Evolutionary conservation across 441 rosid genomes (phyloP).

Genomic region (Corymbia citriodora): DNA sequence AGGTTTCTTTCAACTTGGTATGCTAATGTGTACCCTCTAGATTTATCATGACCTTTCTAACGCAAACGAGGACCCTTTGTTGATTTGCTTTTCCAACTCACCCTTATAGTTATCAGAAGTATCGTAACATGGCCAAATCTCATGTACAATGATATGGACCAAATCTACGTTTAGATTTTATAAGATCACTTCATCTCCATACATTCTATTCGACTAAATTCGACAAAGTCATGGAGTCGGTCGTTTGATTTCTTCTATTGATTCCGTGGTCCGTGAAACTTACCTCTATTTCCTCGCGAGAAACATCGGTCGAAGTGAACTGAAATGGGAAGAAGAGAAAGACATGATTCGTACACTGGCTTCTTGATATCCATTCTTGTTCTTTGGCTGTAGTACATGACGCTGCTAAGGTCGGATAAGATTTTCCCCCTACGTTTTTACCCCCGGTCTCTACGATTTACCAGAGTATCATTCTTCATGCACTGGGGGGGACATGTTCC

Average conservation of each 20-base stretch:
- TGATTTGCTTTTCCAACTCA: accelerated
- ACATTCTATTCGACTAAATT: neutral
- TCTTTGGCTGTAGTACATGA: neutral
- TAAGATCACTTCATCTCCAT: neutral
- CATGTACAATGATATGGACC: accelerated
- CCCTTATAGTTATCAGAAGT: neutral
- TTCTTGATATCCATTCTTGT: neutral
- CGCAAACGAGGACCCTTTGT: neutral
- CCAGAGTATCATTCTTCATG: constrained; percentile 4
- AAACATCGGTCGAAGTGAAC: too few species aligned
- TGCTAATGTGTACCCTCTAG: neutral
- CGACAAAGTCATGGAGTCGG: neutral
- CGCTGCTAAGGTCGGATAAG: constrained; percentile 3
- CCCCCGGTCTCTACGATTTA: constrained; percentile 19
- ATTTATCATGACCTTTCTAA: neutral
- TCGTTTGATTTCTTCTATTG: neutral
- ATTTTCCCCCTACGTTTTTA: constrained; percentile 28
- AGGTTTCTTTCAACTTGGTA: neutral
- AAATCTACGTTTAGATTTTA: neutral
- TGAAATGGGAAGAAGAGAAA: constrained; percentile 51
- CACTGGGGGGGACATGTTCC: constrained; percentile 10
- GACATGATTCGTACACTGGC: constrained; percentile 27
- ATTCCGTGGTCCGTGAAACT: too few species aligned
- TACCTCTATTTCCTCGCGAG: too few species aligned
- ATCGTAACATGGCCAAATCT: neutral